Evolutionary conservation across 2,329 filamentous ascomycete species (phyloP).

Genomic region (Zymoseptoria ardabiliae): DNA sequence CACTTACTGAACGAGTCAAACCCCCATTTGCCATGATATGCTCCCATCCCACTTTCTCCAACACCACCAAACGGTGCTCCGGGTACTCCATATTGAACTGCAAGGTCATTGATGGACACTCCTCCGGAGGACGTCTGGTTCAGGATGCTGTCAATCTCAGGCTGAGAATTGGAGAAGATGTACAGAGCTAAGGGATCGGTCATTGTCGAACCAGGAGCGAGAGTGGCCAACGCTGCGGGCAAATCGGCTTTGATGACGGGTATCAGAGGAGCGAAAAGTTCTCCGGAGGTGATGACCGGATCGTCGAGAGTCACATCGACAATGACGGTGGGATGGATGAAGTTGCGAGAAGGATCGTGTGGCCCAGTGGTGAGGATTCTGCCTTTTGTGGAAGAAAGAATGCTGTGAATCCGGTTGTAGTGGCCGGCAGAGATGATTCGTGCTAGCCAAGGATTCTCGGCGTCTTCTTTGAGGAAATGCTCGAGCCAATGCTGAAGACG

Average conservation of each 20-base stretch:
- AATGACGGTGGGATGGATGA: slow-evolving; percentile 80
- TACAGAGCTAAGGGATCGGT: slow-evolving; percentile 74
- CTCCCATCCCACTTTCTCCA: slow-evolving; percentile 65
- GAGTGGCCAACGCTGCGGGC: slow-evolving; percentile 71
- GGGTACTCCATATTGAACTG: slow-evolving; percentile 59
- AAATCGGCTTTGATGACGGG: slow-evolving; percentile 67
- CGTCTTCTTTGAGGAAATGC: slow-evolving; percentile 68
- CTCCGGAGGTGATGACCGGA: slow-evolving; percentile 61
- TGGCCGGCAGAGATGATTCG: slow-evolving; percentile 71
- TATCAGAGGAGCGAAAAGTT: slow-evolving; percentile 83
- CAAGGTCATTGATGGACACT: slow-evolving; percentile 45
- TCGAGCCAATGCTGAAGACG: slow-evolving; percentile 61
- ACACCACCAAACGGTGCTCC: slow-evolving; percentile 74
- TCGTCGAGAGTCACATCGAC: slow-evolving; percentile 67
- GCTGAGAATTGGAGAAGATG: slow-evolving; percentile 65
- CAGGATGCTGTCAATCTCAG: slow-evolving; percentile 59
- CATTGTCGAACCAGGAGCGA: slow-evolving; percentile 52
- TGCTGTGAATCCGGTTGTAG: slow-evolving; percentile 74
- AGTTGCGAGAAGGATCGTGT: slow-evolving; percentile 68
- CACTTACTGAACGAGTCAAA: slow-evolving; percentile 53
- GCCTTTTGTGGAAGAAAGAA: slow-evolving; percentile 72
- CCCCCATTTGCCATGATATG: slow-evolving; percentile 64
- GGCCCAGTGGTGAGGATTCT: slow-evolving; percentile 78
- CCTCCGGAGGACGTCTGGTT: slow-evolving; percentile 38
- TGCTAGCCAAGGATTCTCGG: slow-evolving; percentile 59